Evolutionary conservation across 2,329 filamentous ascomycete genomes (phyloP).

Genomic region (Neonectria magnoliae): DNA sequence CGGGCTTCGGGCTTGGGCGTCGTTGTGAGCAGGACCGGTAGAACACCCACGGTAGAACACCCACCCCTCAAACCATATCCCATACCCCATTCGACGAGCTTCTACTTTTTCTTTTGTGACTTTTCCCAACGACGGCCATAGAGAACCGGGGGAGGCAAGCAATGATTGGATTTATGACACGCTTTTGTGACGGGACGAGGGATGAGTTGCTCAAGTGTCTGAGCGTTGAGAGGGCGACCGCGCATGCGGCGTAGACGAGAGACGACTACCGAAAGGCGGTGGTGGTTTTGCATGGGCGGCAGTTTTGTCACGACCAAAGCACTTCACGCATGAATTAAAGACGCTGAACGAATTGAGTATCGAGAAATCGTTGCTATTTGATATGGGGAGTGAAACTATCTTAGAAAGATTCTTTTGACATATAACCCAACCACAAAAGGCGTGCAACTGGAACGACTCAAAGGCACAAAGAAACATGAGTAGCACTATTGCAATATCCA

Average conservation of each 20-base stretch:
- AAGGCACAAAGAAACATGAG: neutral
- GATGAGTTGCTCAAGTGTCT: conserved; percentile 28
- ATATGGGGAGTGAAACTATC: conserved; percentile 16
- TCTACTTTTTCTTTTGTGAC: conserved; percentile 34
- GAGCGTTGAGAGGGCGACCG: conserved; percentile 21
- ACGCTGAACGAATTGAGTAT: conserved; percentile 45
- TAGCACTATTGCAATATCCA: neutral
- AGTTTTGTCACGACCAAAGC: conserved; percentile 44
- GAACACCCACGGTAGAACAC: conserved; percentile 1
- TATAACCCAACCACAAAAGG: neutral
- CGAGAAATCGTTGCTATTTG: conserved; percentile 28
- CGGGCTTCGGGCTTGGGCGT: conserved; percentile 37
- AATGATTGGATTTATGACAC: conserved; percentile 45
- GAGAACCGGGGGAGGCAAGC: conserved; percentile 39
- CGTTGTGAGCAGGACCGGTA: conserved; percentile 36
- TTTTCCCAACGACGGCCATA: conserved; percentile 39
- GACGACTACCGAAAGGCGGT: conserved; percentile 26
- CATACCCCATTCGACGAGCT: conserved; percentile 24
- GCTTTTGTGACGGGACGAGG: conserved; percentile 37
- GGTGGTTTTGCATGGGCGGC: conserved; percentile 34
- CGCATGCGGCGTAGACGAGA: conserved; percentile 21
- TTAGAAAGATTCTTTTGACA: conserved; percentile 28
- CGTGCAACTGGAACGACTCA: conserved; percentile 2
- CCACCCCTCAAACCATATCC: conserved; percentile 19
- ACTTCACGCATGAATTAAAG: conserved; percentile 42